A percentile compares a stretch with the other conserved stretches of the same genome.
Evolutionary conservation across 179 eudicot species (phyloP).

Genomic region (Beta lomatogona): DNA sequence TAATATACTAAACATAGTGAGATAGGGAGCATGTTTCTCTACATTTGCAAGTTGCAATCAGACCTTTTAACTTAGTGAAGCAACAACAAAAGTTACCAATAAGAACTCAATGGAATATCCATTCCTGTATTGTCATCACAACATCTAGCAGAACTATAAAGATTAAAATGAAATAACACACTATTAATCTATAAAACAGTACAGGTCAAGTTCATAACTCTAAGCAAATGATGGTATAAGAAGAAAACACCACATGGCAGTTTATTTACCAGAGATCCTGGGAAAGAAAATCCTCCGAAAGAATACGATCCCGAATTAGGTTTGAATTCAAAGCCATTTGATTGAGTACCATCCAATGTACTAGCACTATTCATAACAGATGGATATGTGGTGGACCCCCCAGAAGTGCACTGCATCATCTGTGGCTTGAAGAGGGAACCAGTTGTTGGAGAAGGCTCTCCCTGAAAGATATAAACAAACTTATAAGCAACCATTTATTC

Average conservation of each 20-base stretch:
- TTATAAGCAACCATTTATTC: conserved; percentile 23
- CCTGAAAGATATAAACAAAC: conserved; percentile 53
- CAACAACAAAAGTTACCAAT: not conserved
- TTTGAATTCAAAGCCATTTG: conserved; percentile 74
- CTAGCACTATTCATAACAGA: conserved; percentile 47
- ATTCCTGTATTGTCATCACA: not conserved
- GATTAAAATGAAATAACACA: not conserved
- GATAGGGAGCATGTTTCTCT: too few species aligned
- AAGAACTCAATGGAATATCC: not conserved
- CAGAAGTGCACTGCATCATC: conserved; percentile 61
- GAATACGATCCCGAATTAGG: conserved; percentile 59
- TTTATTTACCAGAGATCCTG: conserved; percentile 56
- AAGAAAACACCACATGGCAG: not conserved
- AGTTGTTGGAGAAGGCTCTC: conserved; percentile 96
- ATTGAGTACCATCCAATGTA: conserved; percentile 44
- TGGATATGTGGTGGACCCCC: conserved; percentile 46
- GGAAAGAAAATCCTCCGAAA: conserved; percentile 51
- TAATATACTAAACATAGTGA: not conserved
- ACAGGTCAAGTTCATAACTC: conserved; percentile 7
- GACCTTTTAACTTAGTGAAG: not conserved
- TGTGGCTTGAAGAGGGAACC: conserved; percentile 83
- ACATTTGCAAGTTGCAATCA: not conserved
- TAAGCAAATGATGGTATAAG: conserved; percentile 1
- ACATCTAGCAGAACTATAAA: conserved; percentile 1
- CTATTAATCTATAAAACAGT: not conserved